These are phyloP conservation scores for Pneumocystis oryctolagi DNA, from an alignment of 1,139 yeast genomes.

Conservation along the genomic window DNA sequence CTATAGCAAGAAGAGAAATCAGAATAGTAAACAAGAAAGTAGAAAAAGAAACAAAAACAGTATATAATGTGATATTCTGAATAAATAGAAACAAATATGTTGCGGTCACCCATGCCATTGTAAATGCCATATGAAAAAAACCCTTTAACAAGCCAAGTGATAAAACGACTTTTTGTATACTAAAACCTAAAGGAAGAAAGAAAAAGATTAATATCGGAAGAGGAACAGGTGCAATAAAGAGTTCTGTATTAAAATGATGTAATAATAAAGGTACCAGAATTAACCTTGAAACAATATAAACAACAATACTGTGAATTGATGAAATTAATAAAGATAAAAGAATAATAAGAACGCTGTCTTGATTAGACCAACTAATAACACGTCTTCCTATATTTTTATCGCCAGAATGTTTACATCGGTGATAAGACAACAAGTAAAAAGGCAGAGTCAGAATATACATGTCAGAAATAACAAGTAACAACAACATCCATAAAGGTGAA, in stretches of 20 bases:
- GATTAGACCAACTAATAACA: background rate
- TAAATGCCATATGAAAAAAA: background rate
- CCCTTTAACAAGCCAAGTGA: conserved; percentile 2
- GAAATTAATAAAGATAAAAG: conserved; percentile 3
- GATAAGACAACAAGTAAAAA: background rate
- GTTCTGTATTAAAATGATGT: conserved; percentile 4
- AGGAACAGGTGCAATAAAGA: conserved; percentile 4
- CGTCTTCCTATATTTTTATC: background rate
- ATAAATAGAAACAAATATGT: background rate
- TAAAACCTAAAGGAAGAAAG: conserved; percentile 5
- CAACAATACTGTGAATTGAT: conserved; percentile 3
- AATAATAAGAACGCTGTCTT: conserved; percentile 2
- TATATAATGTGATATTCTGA: background rate
- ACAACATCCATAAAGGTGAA: background rate
- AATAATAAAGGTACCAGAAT: conserved; percentile 3
- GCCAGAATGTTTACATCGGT: background rate
- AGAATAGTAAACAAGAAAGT: background rate
- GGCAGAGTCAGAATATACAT: background rate
- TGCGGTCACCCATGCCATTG: background rate
- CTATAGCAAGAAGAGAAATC: background rate
- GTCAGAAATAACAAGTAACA: background rate
- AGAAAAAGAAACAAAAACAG: background rate
- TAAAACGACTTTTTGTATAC: conserved; percentile 5
- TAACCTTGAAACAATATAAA: conserved; percentile 6
- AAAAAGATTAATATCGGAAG: conserved; percentile 5